phyloP scores from a whole-genome alignment of 2,329 filamentous ascomycete genomes.

The Ceratocystis albifundus region DNA sequence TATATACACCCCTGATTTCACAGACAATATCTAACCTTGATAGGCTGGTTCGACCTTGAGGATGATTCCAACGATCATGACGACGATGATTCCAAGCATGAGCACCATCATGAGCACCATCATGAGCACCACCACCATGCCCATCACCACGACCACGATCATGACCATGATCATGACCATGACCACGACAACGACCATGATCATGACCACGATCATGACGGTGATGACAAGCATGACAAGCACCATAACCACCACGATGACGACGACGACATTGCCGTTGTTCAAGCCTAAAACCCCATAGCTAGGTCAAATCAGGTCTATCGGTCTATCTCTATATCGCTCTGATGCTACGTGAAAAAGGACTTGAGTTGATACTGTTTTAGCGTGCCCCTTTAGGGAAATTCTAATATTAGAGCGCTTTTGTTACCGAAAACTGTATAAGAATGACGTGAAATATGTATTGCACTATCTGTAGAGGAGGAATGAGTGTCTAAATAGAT shows the following conservation, averaged over 20 bases:
- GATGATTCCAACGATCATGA: neutral
- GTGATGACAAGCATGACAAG: neutral
- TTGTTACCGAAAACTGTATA: neutral
- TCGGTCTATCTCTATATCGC: neutral
- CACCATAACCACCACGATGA: neutral
- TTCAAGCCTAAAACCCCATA: neutral
- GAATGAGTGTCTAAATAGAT: neutral
- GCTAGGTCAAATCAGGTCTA: neutral
- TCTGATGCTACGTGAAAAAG: neutral
- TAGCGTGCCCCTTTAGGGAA: neutral
- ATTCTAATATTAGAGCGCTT: slow-evolving; percentile 6
- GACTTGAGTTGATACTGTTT: neutral
- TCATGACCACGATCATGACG: neutral
- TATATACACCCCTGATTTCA: neutral
- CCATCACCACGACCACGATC: neutral
- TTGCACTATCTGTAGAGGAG: neutral
- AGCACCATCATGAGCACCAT: neutral
- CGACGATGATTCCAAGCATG: neutral
- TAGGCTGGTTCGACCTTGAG: neutral
- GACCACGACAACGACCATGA: neutral
- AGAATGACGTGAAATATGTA: neutral
- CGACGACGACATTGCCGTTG: neutral
- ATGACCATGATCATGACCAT: neutral
- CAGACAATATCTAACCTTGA: neutral
- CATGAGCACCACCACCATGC: neutral